Percentiles rank a stretch among this genome's conserved stretches.
Conservation (phyloP, 2,329 filamentous ascomycete species). For the Nigrospora oryzae region DNA sequence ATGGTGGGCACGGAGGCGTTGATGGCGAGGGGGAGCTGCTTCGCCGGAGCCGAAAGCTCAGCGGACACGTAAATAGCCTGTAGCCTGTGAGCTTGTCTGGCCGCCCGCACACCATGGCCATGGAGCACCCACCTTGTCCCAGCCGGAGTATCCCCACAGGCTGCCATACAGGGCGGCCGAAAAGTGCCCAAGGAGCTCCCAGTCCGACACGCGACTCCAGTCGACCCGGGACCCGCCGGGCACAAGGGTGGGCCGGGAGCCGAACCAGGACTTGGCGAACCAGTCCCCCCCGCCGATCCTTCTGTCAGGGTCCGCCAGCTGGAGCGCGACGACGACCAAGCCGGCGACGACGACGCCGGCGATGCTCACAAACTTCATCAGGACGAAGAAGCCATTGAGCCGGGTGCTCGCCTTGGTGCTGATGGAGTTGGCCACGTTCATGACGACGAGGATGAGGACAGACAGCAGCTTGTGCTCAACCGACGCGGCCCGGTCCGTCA, state of each 20-base stretch:
- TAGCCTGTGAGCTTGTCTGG: not conserved
- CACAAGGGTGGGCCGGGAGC: slow-evolving; percentile 35
- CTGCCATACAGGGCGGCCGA: slow-evolving; percentile 54
- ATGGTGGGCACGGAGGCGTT: slow-evolving; percentile 53
- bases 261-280: slow-evolving; percentile 47
- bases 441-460: slow-evolving; percentile 33
- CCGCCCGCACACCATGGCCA: not conserved
- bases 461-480: slow-evolving; percentile 43
- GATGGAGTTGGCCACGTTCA: slow-evolving; percentile 44
- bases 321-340: slow-evolving; percentile 34
- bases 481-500: slow-evolving; percentile 32
- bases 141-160: slow-evolving; percentile 57
- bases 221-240: slow-evolving; percentile 40
- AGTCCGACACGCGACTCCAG: slow-evolving; percentile 39
- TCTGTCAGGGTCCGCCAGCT: slow-evolving; percentile 24
- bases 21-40: slow-evolving; percentile 51
- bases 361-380: slow-evolving; percentile 43
- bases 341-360: slow-evolving; percentile 39
- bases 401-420: slow-evolving; percentile 46
- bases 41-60: slow-evolving; percentile 40
- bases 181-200: slow-evolving; percentile 52
- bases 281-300: slow-evolving; percentile 41
- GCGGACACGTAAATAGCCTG: slow-evolving; percentile 47
- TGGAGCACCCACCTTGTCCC: slow-evolving; percentile 47
- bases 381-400: slow-evolving; percentile 47